Evolutionary conservation across 129 eudicot species (phyloP).

Genomic region (Gnaphalium uliginosum): DNA sequence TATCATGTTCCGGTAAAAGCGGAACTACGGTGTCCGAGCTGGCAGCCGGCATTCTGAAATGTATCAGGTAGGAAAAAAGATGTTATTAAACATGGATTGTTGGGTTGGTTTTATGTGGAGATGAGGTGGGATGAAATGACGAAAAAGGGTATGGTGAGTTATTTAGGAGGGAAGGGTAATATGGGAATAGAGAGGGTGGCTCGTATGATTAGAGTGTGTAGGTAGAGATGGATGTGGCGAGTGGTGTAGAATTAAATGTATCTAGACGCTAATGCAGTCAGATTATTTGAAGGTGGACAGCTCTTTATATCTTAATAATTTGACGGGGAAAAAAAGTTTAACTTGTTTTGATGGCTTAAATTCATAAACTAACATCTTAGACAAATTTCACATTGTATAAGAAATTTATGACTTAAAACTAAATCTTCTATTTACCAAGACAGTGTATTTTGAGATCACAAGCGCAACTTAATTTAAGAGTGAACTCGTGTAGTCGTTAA

Average conservation of each 20-base stretch:
- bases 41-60: slow-evolving; percentile 46
- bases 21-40: slow-evolving; percentile 36
- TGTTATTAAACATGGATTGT: slow-evolving; percentile 6
- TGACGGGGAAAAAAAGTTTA: not conserved
- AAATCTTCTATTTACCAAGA: no score
- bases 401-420: no score
- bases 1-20: slow-evolving; percentile 44
- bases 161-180: slow-evolving; percentile 17
- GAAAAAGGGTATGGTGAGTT: slow-evolving; percentile 11
- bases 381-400: no score
- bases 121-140: slow-evolving; percentile 31
- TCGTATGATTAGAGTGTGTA: not conserved
- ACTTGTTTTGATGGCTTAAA: no score
- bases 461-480: no score
- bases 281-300: slow-evolving; percentile 8
- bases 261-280: slow-evolving; percentile 38
- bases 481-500: no score
- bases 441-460: no score
- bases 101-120: not conserved
- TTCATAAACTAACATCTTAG: no score
- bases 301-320: not conserved
- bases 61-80: not conserved
- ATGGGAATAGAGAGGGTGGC: slow-evolving; percentile 16
- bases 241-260: slow-evolving; percentile 35
- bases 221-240: slow-evolving; percentile 23